These are phyloP conservation scores for Pichia cactophila DNA, from an alignment of 1,139 yeast genomes.

Conservation along the genomic window DNA sequence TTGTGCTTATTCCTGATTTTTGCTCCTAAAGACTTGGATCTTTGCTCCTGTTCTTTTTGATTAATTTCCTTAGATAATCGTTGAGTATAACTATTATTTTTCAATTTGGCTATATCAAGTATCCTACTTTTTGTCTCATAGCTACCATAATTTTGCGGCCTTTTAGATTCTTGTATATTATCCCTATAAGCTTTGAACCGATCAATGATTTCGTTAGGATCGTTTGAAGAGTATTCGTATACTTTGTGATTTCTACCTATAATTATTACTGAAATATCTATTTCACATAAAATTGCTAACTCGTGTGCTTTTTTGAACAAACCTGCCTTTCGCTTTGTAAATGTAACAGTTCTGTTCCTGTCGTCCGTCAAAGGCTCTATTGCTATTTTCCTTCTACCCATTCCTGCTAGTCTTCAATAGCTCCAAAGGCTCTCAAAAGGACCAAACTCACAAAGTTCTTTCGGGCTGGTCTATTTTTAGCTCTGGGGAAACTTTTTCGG, in stretches of 20 bases:
- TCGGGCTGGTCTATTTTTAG: not conserved
- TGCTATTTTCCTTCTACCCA: constrained; percentile 97
- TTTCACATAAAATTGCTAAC: constrained; percentile 84
- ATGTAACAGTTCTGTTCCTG: constrained; percentile 81
- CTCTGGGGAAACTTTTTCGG: not conserved
- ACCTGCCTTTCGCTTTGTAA: constrained; percentile 91
- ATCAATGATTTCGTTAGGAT: constrained; percentile 46
- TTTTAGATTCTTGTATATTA: constrained; percentile 47
- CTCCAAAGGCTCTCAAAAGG: not conserved
- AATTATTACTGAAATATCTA: constrained; percentile 84
- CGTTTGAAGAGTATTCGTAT: constrained; percentile 67
- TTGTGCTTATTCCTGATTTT: not conserved
- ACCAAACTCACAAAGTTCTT: no score
- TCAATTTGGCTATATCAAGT: constrained; percentile 2
- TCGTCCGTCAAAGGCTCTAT: constrained; percentile 89
- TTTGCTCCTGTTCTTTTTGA: not conserved
- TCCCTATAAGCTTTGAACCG: constrained; percentile 36
- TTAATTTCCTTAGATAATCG: not conserved
- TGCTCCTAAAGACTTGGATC: not conserved
- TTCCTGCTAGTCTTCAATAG: constrained; percentile 23
- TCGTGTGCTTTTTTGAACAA: constrained; percentile 95
- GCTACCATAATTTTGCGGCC: constrained; percentile 43
- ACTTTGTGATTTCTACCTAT: constrained; percentile 66
- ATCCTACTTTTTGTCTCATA: constrained; percentile 24
- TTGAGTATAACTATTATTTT: not conserved